Evolutionary conservation across 2,329 filamentous ascomycete genomes (phyloP), one percentile per base, ranked within the genome.

Genomic region (Furcasterigmium furcatum): DNA sequence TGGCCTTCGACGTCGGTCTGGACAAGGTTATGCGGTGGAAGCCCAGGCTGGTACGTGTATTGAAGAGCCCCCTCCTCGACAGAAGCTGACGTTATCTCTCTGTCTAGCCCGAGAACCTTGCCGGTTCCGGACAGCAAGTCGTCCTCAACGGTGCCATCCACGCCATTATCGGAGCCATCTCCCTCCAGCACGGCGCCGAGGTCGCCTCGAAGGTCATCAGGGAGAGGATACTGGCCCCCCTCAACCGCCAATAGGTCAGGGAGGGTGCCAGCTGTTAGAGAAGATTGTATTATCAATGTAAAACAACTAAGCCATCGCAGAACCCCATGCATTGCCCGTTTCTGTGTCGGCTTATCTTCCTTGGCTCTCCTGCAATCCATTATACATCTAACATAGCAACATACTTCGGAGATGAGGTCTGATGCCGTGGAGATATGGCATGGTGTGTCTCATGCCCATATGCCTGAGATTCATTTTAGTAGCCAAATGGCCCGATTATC

Each of bases 161-260:
- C 62, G 89, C 91, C 38, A 86, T 99, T 45, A 71, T 97, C 38
- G 94, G 94, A 19, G 94, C 94, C 10, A 68, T 99, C 44, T 85
- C 90, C n/a, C 72, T 99, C 59, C 90, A 96, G 65, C 84, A 87
- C 55, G 94, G 94, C 39, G 87, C 86, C 30, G 83, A 85, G 38
- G 79, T 87, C 45, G 91, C 92, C 47, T 85, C 84, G 52, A 77
- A 80, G 63, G 68, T 95, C 44, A 83, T 88, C 39, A 81, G 83
- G 60, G 87, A 96, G 55, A 83, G 84, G 65, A 85, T 96, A 64
- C 67, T 96, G 58, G 72, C 65, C 52, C 65, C 57, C 49, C 34
- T 74, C 42, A 43, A 41, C 14, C 41, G 36, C 41, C 44, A 43
- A 30, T 45, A 43, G 41, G 45, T 19, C 41, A 50, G 16, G 34